Evolutionary conservation across 306 rosid species (phyloP), one percentile per base, ranked within the genome.

Genomic region (Pyrus pyrifolia): DNA sequence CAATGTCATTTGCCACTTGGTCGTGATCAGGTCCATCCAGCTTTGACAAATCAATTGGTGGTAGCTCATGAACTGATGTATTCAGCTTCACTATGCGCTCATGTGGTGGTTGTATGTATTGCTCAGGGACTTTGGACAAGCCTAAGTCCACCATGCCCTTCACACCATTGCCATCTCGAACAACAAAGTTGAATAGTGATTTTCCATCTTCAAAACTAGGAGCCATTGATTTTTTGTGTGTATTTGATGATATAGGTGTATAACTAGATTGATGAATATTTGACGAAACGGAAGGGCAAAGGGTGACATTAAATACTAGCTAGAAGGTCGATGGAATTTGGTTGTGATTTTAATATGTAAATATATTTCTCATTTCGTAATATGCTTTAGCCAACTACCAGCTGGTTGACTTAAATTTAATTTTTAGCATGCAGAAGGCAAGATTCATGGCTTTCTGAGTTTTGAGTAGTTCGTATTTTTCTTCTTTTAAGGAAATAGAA

Each of bases 81-180:
- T 67, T 77, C 4, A 57, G 29, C 81, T 79, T 85, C 33, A 81
- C 52, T 64, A 86, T 86, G 44, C 90, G 55, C 79, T 90, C 90
- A 4, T 78, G 23, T 15, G 73, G 79, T 27, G 90, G 90, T 79
- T 87, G 90, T 21, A 87, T 83, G 84, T 87, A 91, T 27, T 79
- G 80, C 9, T 87, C 82, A 49, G 93, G 96, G 13, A 88, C 96
- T 25, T 65, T 68, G 11, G 77, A 67, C 49, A 87, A 11, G 57
- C 96, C 91, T 22, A 42, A 81, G 51, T 91, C 96, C 33, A 82
- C 84, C 51, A 88, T 40, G 25, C 96, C 89, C 58, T 91, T 91
- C 8, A 87, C 91, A 0, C 96, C 93, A 70, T 91, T 76, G 30
- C 96, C 93, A 62, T 85, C 88, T 78, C 53, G 60, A 1, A 89